phyloP scores from a whole-genome alignment of 805 yeast genomes.

The Tetrapisispora phaffii region DNA sequence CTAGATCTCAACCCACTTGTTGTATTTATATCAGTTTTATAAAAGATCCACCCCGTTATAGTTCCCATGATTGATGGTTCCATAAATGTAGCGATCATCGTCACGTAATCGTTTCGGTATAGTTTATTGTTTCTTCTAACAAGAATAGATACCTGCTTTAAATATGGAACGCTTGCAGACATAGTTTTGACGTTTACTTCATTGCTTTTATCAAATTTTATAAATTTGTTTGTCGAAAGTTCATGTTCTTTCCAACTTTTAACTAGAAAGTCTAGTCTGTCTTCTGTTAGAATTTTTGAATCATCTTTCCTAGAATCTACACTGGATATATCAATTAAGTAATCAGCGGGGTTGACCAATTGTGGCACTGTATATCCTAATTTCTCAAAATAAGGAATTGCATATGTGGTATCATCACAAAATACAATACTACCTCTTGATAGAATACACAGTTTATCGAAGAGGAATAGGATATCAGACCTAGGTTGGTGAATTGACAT shows the following conservation, averaged over 20 bases:
- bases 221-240: slow-evolving; percentile 1
- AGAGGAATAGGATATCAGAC: slow-evolving; percentile 57
- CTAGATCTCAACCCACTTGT: slow-evolving; percentile 55
- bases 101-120: slow-evolving; percentile 43
- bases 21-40: slow-evolving; percentile 35
- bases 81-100: slow-evolving; percentile 35
- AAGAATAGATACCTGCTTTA: slow-evolving; percentile 36
- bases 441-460: slow-evolving; percentile 59
- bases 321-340: slow-evolving; percentile 46
- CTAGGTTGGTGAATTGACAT: slow-evolving; percentile 81
- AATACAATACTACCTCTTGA: slow-evolving; percentile 52
- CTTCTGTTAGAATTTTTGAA: slow-evolving; percentile 29
- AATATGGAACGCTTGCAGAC: slow-evolving; percentile 32
- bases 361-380: slow-evolving; percentile 39
- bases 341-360: slow-evolving; percentile 53
- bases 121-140: slow-evolving; percentile 38
- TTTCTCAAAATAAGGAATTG: slow-evolving; percentile 40
- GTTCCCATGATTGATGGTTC: slow-evolving; percentile 47
- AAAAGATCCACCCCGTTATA: slow-evolving; percentile 71
- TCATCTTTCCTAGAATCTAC: slow-evolving; percentile 39
- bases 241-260: slow-evolving; percentile 31
- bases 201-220: slow-evolving; percentile 6
- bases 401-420: slow-evolving; percentile 37
- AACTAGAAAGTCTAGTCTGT: slow-evolving; percentile 30
- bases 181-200: slow-evolving; percentile 20